These are phyloP conservation scores for Colletotrichum liriopes DNA, from an alignment of 2,329 filamentous ascomycete species.

Conservation along the genomic window DNA sequence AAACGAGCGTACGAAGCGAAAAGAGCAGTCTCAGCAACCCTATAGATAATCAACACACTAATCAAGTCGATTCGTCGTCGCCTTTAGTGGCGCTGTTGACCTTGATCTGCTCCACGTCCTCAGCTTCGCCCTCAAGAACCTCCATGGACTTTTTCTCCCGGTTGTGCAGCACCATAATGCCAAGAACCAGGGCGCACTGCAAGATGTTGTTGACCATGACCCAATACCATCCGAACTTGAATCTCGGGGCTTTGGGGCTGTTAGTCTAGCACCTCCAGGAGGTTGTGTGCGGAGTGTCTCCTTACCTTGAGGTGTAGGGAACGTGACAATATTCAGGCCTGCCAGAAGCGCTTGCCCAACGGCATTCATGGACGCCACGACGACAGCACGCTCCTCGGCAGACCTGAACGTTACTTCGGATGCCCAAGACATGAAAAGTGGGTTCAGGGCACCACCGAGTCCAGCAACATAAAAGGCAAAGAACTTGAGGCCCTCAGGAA, in stretches of 20 bases:
- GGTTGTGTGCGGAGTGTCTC: background rate
- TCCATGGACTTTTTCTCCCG: conserved; percentile 30
- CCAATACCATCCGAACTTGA: conserved; percentile 33
- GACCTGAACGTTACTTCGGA: conserved; percentile 25
- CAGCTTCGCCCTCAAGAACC: conserved; percentile 20
- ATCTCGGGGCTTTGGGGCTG: background rate
- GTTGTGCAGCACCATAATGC: conserved; percentile 36
- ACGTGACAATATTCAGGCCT: conserved; percentile 22
- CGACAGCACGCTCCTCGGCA: conserved; percentile 23
- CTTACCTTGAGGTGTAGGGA: conserved; percentile 29
- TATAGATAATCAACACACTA: too few relatives aligned
- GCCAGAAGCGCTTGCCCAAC: conserved; percentile 26
- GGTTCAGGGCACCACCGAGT: conserved; percentile 16
- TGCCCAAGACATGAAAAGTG: conserved; percentile 29
- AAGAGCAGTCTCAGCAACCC: background rate
- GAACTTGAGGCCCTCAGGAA: conserved; percentile 69
- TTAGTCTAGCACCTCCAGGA: background rate
- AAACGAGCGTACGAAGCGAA: background rate
- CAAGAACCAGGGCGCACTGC: conserved; percentile 21
- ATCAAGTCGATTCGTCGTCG: conserved; percentile 20
- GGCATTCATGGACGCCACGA: conserved; percentile 27
- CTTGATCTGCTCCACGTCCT: conserved; percentile 28
- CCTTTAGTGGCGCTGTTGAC: conserved; percentile 20
- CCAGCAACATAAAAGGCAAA: conserved; percentile 63
- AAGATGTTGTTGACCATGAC: conserved; percentile 32